These are phyloP conservation scores for Cicer judaicum DNA, from an alignment of 306 rosid species.

Conservation along the genomic window DNA sequence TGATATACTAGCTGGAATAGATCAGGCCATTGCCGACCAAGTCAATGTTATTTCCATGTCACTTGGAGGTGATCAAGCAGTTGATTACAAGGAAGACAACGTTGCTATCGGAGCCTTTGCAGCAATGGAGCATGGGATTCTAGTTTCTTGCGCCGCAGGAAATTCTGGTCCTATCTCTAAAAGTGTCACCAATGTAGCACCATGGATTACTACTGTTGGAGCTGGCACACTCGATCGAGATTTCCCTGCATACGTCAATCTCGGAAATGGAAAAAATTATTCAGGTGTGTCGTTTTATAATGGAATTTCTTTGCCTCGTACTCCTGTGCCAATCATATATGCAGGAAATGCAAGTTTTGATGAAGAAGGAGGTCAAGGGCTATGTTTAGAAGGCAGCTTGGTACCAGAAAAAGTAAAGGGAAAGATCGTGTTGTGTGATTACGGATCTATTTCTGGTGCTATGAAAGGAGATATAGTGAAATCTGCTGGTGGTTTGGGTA, in stretches of 20 bases:
- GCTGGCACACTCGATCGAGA: conserved; percentile 94
- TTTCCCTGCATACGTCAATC: conserved; percentile 64
- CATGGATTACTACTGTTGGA: conserved; percentile 92
- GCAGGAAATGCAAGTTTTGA: conserved; percentile 63
- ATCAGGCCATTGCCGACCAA: conserved; percentile 70
- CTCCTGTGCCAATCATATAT: conserved; percentile 51
- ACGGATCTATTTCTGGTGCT: conserved; percentile 57
- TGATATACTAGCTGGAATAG: conserved; percentile 73
- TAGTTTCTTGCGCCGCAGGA: conserved; percentile 73
- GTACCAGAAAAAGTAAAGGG: conserved; percentile 62
- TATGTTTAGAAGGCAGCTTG: conserved; percentile 60
- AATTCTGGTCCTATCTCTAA: conserved; percentile 63
- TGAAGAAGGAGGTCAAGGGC: conserved; percentile 27
- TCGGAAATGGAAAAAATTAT: conserved; percentile 70
- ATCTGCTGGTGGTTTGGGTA: conserved; percentile 62
- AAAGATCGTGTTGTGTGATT: conserved; percentile 76
- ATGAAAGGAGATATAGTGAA: conserved; percentile 70
- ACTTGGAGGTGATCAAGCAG: conserved; percentile 55
- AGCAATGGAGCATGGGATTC: conserved; percentile 82
- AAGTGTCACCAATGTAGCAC: conserved; percentile 66
- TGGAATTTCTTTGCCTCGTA: conserved; percentile 44
- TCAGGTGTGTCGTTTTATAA: conserved; percentile 67
- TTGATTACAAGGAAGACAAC: conserved; percentile 56
- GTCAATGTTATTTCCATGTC: conserved; percentile 76
- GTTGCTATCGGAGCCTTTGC: conserved; percentile 73